Conservation (phyloP, 768 basidiomycete genomes). For the Mycena galericulata region DNA sequence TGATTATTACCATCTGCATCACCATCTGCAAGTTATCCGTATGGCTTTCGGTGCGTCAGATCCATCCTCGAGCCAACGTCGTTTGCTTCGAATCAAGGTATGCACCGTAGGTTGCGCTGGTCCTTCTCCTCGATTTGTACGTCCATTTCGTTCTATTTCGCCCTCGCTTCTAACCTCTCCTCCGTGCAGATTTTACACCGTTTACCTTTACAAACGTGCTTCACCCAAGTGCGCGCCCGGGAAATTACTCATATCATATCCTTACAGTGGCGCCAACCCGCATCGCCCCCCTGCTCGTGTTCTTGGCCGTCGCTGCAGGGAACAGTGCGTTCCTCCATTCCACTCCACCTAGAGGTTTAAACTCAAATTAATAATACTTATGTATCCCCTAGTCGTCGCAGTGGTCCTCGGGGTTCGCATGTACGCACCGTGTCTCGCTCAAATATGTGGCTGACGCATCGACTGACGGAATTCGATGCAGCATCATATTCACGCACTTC, state of each 20-base stretch:
- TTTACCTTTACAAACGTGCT: slow-evolving; percentile 11
- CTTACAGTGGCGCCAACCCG: slow-evolving; percentile 1
- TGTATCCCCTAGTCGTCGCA: slow-evolving; percentile 2
- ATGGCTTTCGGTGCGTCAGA: slow-evolving; percentile 19
- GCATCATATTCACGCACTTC: slow-evolving; percentile 23
- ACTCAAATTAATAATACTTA: neutral
- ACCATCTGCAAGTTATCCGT: neutral
- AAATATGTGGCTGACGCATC: no score
- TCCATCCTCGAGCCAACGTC: neutral
- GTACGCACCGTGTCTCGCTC: no score
- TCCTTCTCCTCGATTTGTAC: slow-evolving; percentile 23
- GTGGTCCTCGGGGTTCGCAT: slow-evolving; percentile 28
- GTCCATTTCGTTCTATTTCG: neutral
- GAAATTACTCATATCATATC: neutral
- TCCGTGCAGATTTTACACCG: slow-evolving; percentile 10
- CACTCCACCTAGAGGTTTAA: no score
- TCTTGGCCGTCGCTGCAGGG: slow-evolving; percentile 9
- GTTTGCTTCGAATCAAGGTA: neutral
- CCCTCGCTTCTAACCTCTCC: neutral
- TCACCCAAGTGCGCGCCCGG: neutral
- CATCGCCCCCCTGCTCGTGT: neutral
- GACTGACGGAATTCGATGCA: neutral
- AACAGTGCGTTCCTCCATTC: neutral
- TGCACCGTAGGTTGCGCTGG: slow-evolving; percentile 3
- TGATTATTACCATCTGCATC: neutral